These are phyloP conservation scores for Bruguiera parviflora DNA, from an alignment of 345 rosid genomes.

Conservation along the genomic window DNA sequence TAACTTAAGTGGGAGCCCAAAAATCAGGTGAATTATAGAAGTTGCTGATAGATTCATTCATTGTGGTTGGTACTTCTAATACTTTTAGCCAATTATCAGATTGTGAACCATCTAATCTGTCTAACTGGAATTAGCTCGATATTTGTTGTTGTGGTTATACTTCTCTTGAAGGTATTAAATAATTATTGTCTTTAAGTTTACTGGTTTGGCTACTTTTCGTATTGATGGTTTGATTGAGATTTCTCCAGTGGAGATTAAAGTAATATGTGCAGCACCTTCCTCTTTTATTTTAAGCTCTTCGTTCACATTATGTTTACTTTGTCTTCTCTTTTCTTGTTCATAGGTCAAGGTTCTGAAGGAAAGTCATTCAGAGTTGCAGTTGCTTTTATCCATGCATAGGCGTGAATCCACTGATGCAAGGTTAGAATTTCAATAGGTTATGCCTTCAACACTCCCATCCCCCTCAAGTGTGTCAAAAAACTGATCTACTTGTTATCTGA, in stretches of 20 bases:
- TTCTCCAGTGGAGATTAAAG: background rate
- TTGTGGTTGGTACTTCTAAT: no score
- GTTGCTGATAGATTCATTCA: no score
- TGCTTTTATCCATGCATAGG: conserved; percentile 78
- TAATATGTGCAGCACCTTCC: background rate
- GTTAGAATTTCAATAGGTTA: conserved; percentile 27
- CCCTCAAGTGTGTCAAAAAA: no score
- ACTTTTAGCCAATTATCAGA: no score
- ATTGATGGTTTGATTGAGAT: background rate
- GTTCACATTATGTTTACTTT: background rate
- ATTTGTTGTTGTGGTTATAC: background rate
- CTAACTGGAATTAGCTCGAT: no score
- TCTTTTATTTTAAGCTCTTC: background rate
- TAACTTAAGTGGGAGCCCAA: no score
- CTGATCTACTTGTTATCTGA: no score
- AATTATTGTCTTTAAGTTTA: background rate
- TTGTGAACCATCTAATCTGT: no score
- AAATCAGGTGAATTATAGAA: no score
- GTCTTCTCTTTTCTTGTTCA: conserved; percentile 15
- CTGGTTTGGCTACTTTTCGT: background rate
- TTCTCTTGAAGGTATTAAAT: background rate
- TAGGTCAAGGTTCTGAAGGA: conserved; percentile 69
- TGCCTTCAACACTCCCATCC: background rate
- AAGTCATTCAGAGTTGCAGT: conserved; percentile 67
- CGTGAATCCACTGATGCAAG: conserved; percentile 72